Evolutionary conservation across 2,329 filamentous ascomycete genomes (phyloP).

Genomic region (Colletotrichum melonis): DNA sequence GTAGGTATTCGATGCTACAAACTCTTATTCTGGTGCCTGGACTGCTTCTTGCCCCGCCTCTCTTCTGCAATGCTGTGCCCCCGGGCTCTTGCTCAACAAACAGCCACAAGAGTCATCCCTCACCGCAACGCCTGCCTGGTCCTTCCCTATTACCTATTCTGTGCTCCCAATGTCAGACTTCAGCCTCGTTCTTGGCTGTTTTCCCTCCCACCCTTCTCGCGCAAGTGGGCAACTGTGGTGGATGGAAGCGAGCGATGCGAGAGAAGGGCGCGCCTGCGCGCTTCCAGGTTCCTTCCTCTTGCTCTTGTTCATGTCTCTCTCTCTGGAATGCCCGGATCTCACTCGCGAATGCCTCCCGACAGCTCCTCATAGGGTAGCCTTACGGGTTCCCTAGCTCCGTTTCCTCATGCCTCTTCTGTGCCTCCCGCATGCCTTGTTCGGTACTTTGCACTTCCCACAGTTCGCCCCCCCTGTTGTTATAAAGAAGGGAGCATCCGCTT

Average conservation of each 20-base stretch:
- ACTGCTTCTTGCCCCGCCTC: neutral
- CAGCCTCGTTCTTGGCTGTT: conserved; percentile 24
- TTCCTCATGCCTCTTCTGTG: conserved; percentile 4
- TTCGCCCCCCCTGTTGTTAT: conserved; percentile 16
- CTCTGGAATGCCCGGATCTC: neutral
- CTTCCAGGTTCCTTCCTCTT: neutral
- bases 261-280: neutral
- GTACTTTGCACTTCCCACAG: neutral
- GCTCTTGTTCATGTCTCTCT: neutral
- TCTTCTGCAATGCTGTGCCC: neutral
- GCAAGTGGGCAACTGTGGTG: neutral
- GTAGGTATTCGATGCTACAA: neutral
- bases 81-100: neutral
- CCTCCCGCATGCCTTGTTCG: neutral
- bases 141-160: neutral
- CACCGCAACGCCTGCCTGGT: neutral
- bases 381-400: neutral
- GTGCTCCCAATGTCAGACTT: neutral
- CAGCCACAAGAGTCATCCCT: neutral
- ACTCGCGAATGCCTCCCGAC: neutral
- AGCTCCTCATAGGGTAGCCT: conserved; percentile 22
- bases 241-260: neutral
- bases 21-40: neutral
- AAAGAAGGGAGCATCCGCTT: conserved; percentile 24
- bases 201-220: neutral